phyloP scores from a whole-genome alignment of 129 eudicot genomes.

The Flaveria ramosissima region DNA sequence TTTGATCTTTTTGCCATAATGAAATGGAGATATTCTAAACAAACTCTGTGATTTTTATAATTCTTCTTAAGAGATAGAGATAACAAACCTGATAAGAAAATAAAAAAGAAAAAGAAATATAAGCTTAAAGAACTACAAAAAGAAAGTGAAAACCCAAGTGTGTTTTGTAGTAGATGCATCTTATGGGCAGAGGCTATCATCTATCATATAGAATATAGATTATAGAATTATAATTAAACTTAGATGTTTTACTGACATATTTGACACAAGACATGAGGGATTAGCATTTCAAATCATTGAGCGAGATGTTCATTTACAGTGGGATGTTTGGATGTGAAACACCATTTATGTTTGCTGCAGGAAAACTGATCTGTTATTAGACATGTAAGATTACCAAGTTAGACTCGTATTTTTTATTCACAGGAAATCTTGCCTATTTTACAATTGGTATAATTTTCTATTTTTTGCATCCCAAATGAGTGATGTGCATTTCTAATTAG shows the following conservation, averaged over 20 bases:
- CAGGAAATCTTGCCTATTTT: too few species aligned
- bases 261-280: background rate
- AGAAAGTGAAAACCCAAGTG: conserved; percentile 8
- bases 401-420: too few species aligned
- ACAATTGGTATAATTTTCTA: too few species aligned
- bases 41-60: conserved; percentile 19
- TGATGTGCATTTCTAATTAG: too few species aligned
- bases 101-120: conserved; percentile 21
- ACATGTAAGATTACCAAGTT: background rate
- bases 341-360: background rate
- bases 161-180: conserved; percentile 2
- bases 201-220: background rate
- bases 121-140: conserved; percentile 10
- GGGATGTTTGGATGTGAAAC: conserved; percentile 1
- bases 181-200: background rate
- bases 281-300: background rate
- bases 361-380: background rate
- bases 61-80: conserved; percentile 9
- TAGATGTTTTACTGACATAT: background rate
- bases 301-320: background rate
- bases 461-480: too few species aligned
- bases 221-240: conserved; percentile 1
- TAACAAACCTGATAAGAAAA: conserved; percentile 36
- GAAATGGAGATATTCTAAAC: conserved; percentile 8
- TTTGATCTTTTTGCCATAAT: conserved; percentile 75